These are phyloP conservation scores for Hypoxylon sp. DNA, from an alignment of 2,329 filamentous ascomycete genomes.

Conservation along the genomic window DNA sequence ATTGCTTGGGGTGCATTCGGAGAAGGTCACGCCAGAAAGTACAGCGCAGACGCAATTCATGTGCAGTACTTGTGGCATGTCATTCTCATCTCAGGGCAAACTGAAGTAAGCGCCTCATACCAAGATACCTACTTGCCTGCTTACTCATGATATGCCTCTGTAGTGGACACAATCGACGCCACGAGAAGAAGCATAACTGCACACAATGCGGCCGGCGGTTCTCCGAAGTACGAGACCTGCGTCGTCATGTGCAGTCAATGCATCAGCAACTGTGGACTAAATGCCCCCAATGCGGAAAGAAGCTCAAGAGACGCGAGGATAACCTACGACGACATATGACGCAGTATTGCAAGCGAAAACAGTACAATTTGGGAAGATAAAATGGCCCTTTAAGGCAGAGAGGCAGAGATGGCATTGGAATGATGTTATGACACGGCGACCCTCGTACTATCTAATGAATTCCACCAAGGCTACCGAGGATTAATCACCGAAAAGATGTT, in stretches of 20 bases:
- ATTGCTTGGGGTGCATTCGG: neutral
- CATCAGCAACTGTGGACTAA: constrained; percentile 23
- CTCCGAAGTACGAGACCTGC: constrained; percentile 28
- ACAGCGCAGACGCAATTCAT: constrained; percentile 2
- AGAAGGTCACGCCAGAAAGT: neutral
- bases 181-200: constrained; percentile 26
- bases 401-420: neutral
- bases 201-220: constrained; percentile 26
- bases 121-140: neutral
- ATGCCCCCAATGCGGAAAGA: constrained; percentile 28
- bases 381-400: neutral
- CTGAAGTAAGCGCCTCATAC: constrained; percentile 12
- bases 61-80: neutral
- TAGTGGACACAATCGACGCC: constrained; percentile 25
- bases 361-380: neutral
- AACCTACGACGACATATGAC: constrained; percentile 36
- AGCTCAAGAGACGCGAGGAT: constrained; percentile 25
- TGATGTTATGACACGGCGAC: too few relatives aligned
- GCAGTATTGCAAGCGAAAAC: constrained; percentile 25
- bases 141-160: neutral
- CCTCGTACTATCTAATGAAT: too few relatives aligned
- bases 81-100: constrained; percentile 21
- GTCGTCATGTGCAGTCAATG: constrained; percentile 29
- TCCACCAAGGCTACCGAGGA: too few relatives aligned
- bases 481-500: too few relatives aligned